Evolutionary conservation across 768 basidiomycete species (phyloP).

Genomic region (Termitomyces sp.): DNA sequence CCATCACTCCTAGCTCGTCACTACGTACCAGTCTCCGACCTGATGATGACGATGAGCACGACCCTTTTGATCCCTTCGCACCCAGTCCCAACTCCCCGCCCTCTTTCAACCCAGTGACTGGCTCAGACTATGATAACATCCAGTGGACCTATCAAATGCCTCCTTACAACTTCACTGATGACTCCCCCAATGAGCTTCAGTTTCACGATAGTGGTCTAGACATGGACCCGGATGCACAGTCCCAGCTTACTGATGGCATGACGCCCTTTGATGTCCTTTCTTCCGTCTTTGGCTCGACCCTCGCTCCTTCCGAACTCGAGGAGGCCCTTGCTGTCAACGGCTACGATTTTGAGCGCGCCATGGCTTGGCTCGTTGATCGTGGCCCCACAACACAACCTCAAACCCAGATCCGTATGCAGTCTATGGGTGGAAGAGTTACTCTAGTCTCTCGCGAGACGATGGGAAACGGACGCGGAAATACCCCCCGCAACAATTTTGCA

Average conservation of each 20-base stretch:
- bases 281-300: conserved; percentile 88
- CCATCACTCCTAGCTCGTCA: conserved; percentile 65
- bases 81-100: conserved; percentile 39
- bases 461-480: conserved; percentile 37
- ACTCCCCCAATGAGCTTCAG: conserved; percentile 20
- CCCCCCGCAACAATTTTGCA: conserved; percentile 24
- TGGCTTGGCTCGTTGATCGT: conserved; percentile 90
- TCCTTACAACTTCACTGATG: conserved; percentile 19
- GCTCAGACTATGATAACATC: conserved; percentile 54
- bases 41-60: conserved; percentile 65
- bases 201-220: conserved; percentile 23
- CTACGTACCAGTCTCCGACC: conserved; percentile 60
- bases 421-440: conserved; percentile 64
- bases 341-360: conserved; percentile 94
- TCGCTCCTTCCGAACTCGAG: conserved; percentile 89
- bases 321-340: conserved; percentile 84
- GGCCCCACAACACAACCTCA: conserved; percentile 40
- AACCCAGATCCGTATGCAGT: conserved; percentile 49
- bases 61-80: conserved; percentile 78
- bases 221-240: conserved; percentile 39
- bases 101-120: conserved; percentile 58
- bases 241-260: conserved; percentile 82
- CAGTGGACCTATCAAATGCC: conserved; percentile 20
- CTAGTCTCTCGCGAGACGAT: conserved; percentile 54
- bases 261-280: conserved; percentile 95